Base-by-base conservation (phyloP, 2,329 filamentous ascomycete genomes). In the Lojkania enalia region DNA sequence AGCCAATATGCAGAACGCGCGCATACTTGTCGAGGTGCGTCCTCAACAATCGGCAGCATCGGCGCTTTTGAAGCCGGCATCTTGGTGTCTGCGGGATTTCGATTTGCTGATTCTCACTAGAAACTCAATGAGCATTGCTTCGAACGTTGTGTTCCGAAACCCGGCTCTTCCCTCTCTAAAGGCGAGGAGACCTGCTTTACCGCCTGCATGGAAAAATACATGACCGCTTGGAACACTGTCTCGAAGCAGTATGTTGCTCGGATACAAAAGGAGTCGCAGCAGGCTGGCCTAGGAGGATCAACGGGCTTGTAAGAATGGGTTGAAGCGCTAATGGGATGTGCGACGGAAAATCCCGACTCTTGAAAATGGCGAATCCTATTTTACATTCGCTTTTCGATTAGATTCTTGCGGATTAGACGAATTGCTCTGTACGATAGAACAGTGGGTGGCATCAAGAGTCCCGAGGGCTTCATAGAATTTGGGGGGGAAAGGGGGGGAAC, bases 111-210 rank as follows among this genome's bases (percentile, higher is more conserved):
- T 6, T 19, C 20, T 20, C 20, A 13, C 15, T 46, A 78, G 76
- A 79, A 79, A 73, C 67, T 80, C 52, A 79, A 79, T 66, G 75
- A 78, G 56, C 75, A 79, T 67, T 79, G 77, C 68, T 80, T 79
- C 70, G 75, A 78, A 53, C 74, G 75, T 60, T 79, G 77, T 70
- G 67, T 80, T 20, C 75, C 76, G 35, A 77, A 77, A 55, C 77
- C 77, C 49, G 72, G 74, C 46, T 64, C 72, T 35, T 77, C 75
- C 9, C 67, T 79, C 39, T 78, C 75, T 20, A 74, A 71, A 35
- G 69, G 71, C 63, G 77, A 80, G 58, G 62, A 72, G 51, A 69
- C 63, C 14, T 79, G 77, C 70, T 75, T 77, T 58, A 74, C 72
- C 15, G 52, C 66, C 32, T 80, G 77, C 67, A 77, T 79, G 75